Evolutionary conservation across 805 yeast genomes (phyloP).

Genomic region (Ogataea allantospora): DNA sequence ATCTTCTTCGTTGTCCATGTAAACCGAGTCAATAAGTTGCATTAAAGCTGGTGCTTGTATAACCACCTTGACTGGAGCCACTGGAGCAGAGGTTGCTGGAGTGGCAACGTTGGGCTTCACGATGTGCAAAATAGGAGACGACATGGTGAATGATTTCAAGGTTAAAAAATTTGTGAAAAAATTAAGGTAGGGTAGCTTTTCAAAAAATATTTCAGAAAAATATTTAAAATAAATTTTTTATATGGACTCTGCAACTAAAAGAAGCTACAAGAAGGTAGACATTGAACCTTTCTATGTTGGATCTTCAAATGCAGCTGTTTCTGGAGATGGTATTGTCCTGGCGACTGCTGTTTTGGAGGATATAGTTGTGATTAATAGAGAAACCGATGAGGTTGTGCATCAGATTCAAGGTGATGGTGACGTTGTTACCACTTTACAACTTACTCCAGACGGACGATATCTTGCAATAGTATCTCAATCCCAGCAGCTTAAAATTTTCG

Average conservation of each 20-base stretch:
- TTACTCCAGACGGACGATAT: slow-evolving; percentile 72
- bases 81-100: slow-evolving; percentile 33
- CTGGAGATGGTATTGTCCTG: slow-evolving; percentile 57
- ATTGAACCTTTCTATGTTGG: slow-evolving; percentile 87
- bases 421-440: slow-evolving; percentile 65
- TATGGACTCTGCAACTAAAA: slow-evolving; percentile 23
- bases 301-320: slow-evolving; percentile 69
- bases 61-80: slow-evolving; percentile 48
- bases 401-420: slow-evolving; percentile 84
- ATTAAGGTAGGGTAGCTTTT: slow-evolving; percentile 12
- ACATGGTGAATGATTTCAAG: slow-evolving; percentile 18
- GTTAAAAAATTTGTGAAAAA: slow-evolving; percentile 8
- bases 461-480: slow-evolving; percentile 80
- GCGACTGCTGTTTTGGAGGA: slow-evolving; percentile 84
- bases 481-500: slow-evolving; percentile 71
- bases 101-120: slow-evolving; percentile 47
- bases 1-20: slow-evolving; percentile 46
- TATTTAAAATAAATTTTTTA: slow-evolving; percentile 6
- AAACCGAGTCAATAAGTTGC: slow-evolving; percentile 70
- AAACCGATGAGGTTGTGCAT: slow-evolving; percentile 55
- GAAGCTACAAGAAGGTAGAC: slow-evolving; percentile 39
- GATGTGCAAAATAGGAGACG: slow-evolving; percentile 34
- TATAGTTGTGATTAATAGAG: slow-evolving; percentile 64
- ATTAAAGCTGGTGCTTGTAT: slow-evolving; percentile 71
- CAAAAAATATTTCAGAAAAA: slow-evolving; percentile 6